phyloP scores from a whole-genome alignment of 257 asterid species.

The Scutellaria minor region DNA sequence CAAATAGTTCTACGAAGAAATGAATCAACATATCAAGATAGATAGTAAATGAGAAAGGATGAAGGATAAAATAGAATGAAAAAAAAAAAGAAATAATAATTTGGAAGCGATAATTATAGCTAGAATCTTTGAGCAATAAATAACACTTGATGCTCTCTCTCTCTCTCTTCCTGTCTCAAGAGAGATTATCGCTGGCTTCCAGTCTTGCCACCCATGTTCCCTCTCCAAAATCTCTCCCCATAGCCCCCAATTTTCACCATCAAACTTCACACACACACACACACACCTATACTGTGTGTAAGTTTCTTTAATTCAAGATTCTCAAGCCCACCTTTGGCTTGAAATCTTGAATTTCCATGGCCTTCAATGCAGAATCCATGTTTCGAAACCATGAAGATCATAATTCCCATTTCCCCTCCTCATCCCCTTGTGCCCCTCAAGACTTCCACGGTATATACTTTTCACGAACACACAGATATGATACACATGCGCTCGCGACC shows the following conservation, averaged over 20 bases:
- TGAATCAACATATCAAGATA: no score
- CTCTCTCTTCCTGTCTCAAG: slow-evolving; percentile 44
- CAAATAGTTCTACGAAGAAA: no score
- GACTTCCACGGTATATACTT: slow-evolving; percentile 53
- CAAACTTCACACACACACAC: slow-evolving; percentile 12
- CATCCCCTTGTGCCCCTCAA: slow-evolving; percentile 53
- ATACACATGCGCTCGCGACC: no score
- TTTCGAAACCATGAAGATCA: slow-evolving; percentile 52
- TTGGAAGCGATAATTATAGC: neutral
- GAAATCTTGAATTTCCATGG: slow-evolving; percentile 33
- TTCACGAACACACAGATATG: no score
- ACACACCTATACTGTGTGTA: slow-evolving; percentile 24
- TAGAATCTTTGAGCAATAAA: slow-evolving; percentile 47
- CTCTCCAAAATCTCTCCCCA: slow-evolving; percentile 38
- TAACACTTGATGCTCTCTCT: slow-evolving; percentile 54
- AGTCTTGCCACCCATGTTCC: slow-evolving; percentile 75
- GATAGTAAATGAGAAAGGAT: neutral
- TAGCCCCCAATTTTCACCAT: slow-evolving; percentile 30
- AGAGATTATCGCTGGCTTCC: slow-evolving; percentile 76
- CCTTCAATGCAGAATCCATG: slow-evolving; percentile 57
- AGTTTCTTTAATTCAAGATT: neutral
- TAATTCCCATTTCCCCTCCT: slow-evolving; percentile 38
- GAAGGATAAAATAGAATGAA: no score
- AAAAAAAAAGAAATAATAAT: no score
- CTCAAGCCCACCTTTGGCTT: no score